Evolutionary conservation across 2,329 filamentous ascomycete genomes (phyloP).

Genomic region (Ambrosiella beaveri): DNA sequence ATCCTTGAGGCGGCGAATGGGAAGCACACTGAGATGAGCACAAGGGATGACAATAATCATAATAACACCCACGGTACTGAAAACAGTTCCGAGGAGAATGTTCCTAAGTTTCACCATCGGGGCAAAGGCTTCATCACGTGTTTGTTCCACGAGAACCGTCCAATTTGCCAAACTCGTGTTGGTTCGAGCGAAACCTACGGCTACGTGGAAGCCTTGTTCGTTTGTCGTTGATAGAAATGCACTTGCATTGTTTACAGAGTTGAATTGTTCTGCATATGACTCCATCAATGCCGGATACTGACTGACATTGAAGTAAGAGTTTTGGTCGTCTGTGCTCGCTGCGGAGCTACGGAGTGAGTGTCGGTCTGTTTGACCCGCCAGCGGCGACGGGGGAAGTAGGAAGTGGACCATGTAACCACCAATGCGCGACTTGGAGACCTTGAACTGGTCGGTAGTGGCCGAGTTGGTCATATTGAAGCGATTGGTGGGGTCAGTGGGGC

Average conservation of each 20-base stretch:
- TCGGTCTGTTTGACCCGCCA: slow-evolving; percentile 26
- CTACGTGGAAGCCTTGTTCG: slow-evolving; percentile 51
- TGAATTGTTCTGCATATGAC: slow-evolving; percentile 37
- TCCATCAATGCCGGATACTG: slow-evolving; percentile 45
- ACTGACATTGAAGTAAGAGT: slow-evolving; percentile 36
- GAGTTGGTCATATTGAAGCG: slow-evolving; percentile 39
- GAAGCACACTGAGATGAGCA: slow-evolving; percentile 64
- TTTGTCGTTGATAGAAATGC: slow-evolving; percentile 52
- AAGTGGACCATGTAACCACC: slow-evolving; percentile 30
- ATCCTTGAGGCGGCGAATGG: slow-evolving; percentile 57
- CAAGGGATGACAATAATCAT: slow-evolving; percentile 57
- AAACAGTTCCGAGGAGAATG: slow-evolving; percentile 69
- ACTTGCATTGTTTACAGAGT: slow-evolving; percentile 47
- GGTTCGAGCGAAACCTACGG: slow-evolving; percentile 64
- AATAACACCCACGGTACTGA: slow-evolving; percentile 61
- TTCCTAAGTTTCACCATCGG: slow-evolving; percentile 61
- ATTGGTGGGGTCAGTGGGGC: slow-evolving; percentile 50
- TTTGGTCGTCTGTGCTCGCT: slow-evolving; percentile 8
- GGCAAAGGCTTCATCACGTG: slow-evolving; percentile 53
- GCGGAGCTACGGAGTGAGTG: slow-evolving; percentile 27
- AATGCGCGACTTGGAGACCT: slow-evolving; percentile 13
- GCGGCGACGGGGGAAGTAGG: slow-evolving; percentile 36
- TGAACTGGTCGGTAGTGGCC: slow-evolving; percentile 24
- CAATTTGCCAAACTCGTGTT: slow-evolving; percentile 56
- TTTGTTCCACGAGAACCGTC: slow-evolving; percentile 67